These are phyloP conservation scores for Chondrostereum purpureum DNA, from an alignment of 1,284 basidiomycete genomes.

Conservation along the genomic window DNA sequence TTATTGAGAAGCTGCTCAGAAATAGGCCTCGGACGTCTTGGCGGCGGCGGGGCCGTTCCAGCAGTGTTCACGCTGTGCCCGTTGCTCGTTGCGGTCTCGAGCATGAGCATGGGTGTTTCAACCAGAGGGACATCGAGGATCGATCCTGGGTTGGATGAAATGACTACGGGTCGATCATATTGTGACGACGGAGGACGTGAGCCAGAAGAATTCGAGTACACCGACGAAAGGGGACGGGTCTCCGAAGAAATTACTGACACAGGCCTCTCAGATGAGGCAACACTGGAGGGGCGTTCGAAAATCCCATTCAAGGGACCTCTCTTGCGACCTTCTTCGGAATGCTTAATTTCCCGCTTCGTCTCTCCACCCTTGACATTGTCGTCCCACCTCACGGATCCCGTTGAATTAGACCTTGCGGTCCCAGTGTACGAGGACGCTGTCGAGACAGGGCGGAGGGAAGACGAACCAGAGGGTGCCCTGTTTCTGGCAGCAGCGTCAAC, in stretches of 20 bases:
- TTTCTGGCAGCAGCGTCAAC: slow-evolving; percentile 35
- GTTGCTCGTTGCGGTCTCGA: slow-evolving; percentile 48
- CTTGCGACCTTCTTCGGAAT: slow-evolving; percentile 35
- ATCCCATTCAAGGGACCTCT: slow-evolving; percentile 41
- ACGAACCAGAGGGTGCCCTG: slow-evolving; percentile 37
- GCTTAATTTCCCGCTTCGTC: slow-evolving; percentile 22
- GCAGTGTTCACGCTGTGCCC: slow-evolving; percentile 27
- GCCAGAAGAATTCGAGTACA: too few relatives aligned
- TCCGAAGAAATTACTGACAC: too few relatives aligned
- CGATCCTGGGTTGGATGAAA: too few relatives aligned
- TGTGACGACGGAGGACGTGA: too few relatives aligned
- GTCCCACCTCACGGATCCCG: slow-evolving; percentile 53
- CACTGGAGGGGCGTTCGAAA: slow-evolving; percentile 24
- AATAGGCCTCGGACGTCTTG: slow-evolving; percentile 47
- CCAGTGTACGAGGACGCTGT: slow-evolving; percentile 34
- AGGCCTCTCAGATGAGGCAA: slow-evolving; percentile 6
- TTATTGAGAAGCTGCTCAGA: slow-evolving; percentile 59
- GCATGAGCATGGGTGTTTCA: slow-evolving; percentile 35
- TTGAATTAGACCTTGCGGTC: slow-evolving; percentile 22
- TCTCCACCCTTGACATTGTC: slow-evolving; percentile 43
- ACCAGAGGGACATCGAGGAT: slow-evolving; percentile 10
- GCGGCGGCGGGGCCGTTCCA: slow-evolving; percentile 39
- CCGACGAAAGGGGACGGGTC: slow-evolving; percentile 5
- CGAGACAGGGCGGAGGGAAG: slow-evolving; percentile 54
- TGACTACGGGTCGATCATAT: too few relatives aligned